Evolutionary conservation across 139 green algal species (phyloP), one percentile per base, ranked within the genome.

Genomic region (Penium margaritaceum): DNA sequence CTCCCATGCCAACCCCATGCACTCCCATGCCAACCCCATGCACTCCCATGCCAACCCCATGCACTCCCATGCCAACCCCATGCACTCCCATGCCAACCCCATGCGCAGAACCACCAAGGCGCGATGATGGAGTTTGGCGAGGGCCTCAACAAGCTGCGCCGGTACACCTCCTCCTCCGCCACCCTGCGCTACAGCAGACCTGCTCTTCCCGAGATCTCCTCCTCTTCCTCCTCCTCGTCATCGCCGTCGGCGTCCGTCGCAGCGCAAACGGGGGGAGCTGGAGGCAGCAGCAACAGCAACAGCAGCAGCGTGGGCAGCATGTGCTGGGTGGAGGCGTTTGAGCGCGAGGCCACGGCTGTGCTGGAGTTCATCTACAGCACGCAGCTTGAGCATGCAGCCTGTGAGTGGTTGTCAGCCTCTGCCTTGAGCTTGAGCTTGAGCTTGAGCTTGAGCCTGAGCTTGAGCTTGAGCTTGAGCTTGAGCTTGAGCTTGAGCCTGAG

Each of bases 321-420:
- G n/a, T n/a, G n/a, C n/a, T n/a, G n/a, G n/a, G n/a, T n/a, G n/a
- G n/a, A n/a, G n/a, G 72, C 81, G 29, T 79, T 79, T 53, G 72
- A 78, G 63, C 6, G 21, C 3, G 33, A 53, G 41, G 70, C 70
- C 32, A 21, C 21, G 19, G 72, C 63, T 3, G 33, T 79, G 67
- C 73, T 81, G 34, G 75, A 81, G 70, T 81, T 81, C 47, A 41
- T 81, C 27, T 81, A 81, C 75, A 78, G 21, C 41, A 81, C 75
- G 0, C 75, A 81, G 46, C 47, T 81, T 0, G 75, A 81, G 55
- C 35, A 76, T 34, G 75, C 75, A n/a, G 75, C 75, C 9, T 81
- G 75, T 70, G 61, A 80, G 63, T 64, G 27, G n/a, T 24, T 33
- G 44, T 21, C 19, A 33, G 29, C n/a, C 19, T 60, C n/a, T 19